A percentile compares a stretch with the other conserved stretches of the same genome.
These are phyloP conservation scores for Leccinum aurantiacum DNA, from an alignment of 768 basidiomycete species.

Conservation along the genomic window DNA sequence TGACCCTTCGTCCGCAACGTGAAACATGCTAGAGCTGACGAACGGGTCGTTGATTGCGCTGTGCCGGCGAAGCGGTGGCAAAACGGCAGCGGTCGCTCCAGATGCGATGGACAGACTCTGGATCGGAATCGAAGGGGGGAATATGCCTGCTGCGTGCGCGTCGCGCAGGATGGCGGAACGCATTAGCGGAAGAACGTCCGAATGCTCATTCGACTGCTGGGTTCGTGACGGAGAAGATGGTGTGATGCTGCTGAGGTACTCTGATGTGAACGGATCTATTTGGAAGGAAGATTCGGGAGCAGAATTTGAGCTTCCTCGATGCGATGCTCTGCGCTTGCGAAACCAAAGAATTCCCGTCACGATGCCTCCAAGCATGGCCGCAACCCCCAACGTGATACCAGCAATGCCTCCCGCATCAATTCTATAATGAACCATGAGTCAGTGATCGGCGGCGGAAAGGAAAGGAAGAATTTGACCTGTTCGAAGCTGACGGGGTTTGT, in stretches of 20 bases:
- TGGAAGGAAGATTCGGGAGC: not conserved
- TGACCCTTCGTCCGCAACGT: not conserved
- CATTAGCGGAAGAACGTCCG: not conserved
- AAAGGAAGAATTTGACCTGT: conserved; percentile 10
- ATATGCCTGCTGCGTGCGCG: conserved; percentile 2
- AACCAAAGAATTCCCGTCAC: conserved; percentile 7
- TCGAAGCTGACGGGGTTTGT: not conserved
- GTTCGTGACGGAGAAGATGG: not conserved
- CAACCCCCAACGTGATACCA: conserved; percentile 14
- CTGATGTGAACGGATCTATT: conserved; percentile 4
- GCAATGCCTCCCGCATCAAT: conserved; percentile 6
- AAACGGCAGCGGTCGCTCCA: not conserved
- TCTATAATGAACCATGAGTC: conserved; percentile 14
- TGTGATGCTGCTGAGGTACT: not conserved
- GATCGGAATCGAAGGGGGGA: not conserved
- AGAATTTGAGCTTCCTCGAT: not conserved
- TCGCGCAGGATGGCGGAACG: conserved; percentile 15
- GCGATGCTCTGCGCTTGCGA: conserved; percentile 7
- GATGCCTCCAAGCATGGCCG: not conserved
- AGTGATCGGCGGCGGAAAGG: not conserved
- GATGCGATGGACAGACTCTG: not conserved
- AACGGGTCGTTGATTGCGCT: not conserved
- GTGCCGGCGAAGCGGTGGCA: conserved; percentile 7
- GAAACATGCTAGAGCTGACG: too few relatives aligned
- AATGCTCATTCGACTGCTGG: not conserved